These are phyloP conservation scores for Corylus heterophylla DNA, from an alignment of 306 rosid genomes.

Conservation along the genomic window DNA sequence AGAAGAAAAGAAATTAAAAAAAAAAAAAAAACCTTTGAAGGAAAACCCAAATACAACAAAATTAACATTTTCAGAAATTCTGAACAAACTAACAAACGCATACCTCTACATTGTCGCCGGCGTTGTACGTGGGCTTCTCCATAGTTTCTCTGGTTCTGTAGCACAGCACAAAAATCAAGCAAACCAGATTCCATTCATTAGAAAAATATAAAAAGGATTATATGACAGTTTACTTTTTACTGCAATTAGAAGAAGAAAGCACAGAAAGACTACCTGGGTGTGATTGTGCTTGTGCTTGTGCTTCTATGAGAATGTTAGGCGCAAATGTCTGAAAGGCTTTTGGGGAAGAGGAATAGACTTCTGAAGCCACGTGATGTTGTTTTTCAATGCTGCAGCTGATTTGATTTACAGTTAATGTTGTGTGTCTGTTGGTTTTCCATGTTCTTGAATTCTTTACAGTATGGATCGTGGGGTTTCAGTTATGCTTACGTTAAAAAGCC, in stretches of 20 bases:
- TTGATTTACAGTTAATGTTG: too few relatives aligned
- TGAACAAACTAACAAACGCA: conserved; percentile 12
- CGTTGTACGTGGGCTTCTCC: conserved; percentile 43
- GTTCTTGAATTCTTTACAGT: too few relatives aligned
- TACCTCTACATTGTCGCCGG: conserved; percentile 43
- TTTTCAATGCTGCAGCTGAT: too few relatives aligned
- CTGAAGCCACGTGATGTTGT: too few relatives aligned
- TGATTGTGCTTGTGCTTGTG: not conserved
- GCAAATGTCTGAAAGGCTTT: too few relatives aligned
- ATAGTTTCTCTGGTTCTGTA: conserved; percentile 48
- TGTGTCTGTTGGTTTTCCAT: too few relatives aligned
- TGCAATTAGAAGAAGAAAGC: conserved; percentile 12
- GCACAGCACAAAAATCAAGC: conserved; percentile 26
- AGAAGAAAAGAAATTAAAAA: too few relatives aligned
- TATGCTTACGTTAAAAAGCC: too few relatives aligned
- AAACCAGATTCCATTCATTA: conserved; percentile 24
- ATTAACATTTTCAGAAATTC: conserved; percentile 4
- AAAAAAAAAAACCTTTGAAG: not conserved
- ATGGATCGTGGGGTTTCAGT: too few relatives aligned
- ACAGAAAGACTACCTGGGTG: conserved; percentile 40
- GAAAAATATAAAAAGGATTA: conserved; percentile 9
- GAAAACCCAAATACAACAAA: not conserved
- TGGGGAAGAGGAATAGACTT: too few relatives aligned
- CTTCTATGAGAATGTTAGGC: not conserved
- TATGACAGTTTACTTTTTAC: not conserved